phyloP scores from a whole-genome alignment of 805 yeast genomes.

The Ogataea haglerorum region DNA sequence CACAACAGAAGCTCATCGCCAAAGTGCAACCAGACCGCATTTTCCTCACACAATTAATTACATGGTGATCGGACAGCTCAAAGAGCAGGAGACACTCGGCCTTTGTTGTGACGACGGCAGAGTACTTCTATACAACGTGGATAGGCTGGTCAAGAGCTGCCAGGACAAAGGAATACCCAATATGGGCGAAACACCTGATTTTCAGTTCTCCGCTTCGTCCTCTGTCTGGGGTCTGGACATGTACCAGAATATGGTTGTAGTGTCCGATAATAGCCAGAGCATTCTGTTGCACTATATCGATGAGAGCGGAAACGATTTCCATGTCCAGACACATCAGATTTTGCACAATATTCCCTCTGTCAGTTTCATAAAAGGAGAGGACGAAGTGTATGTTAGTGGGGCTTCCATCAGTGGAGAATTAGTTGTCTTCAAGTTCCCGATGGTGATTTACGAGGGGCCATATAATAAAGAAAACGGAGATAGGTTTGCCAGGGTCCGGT shows the following conservation, averaged over 20 bases:
- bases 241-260: constrained; percentile 37
- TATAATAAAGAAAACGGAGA: constrained; percentile 2
- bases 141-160: constrained; percentile 26
- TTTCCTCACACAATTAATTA: constrained; percentile 57
- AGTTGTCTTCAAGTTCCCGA: constrained; percentile 36
- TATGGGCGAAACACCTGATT: constrained; percentile 18
- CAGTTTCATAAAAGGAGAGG: constrained; percentile 31
- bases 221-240: constrained; percentile 67
- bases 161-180: constrained; percentile 4
- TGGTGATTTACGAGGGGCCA: constrained; percentile 13
- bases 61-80: constrained; percentile 38
- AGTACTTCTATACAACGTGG: constrained; percentile 36
- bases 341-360: constrained; percentile 58
- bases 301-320: constrained; percentile 10
- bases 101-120: constrained; percentile 57
- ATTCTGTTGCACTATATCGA: constrained; percentile 40
- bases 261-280: constrained; percentile 53
- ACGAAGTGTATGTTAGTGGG: constrained; percentile 33
- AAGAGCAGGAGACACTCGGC: constrained; percentile 41
- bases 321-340: constrained; percentile 38
- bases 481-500: constrained; percentile 23
- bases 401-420: constrained; percentile 45
- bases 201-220: constrained; percentile 35
- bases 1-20: constrained; percentile 40
- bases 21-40: constrained; percentile 43